phyloP scores from a whole-genome alignment of 2,329 filamentous ascomycete genomes.

The Ceratocystis colombiana region DNA sequence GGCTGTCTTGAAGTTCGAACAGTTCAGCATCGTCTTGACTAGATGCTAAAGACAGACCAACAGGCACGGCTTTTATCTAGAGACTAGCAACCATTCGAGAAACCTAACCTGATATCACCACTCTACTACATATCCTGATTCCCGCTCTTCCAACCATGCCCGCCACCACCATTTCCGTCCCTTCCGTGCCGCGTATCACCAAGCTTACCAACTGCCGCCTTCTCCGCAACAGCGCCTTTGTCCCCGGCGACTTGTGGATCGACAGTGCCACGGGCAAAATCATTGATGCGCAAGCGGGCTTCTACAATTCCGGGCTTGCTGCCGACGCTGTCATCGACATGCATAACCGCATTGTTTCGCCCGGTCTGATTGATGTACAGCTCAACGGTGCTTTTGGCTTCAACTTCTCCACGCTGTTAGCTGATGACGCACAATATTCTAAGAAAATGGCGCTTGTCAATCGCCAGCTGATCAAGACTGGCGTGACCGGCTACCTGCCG shows the following conservation, averaged over 20 bases:
- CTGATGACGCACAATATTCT: constrained; percentile 55
- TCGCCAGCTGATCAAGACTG: constrained; percentile 59
- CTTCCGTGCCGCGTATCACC: constrained; percentile 46
- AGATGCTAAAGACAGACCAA: no score
- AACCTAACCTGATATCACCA: no score
- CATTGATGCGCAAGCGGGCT: constrained; percentile 55
- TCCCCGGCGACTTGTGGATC: constrained; percentile 79
- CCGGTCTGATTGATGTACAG: constrained; percentile 83
- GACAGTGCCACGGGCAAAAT: constrained; percentile 74
- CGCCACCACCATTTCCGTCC: not conserved
- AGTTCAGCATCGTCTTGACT: no score
- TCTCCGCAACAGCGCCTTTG: constrained; percentile 55
- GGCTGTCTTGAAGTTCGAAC: no score
- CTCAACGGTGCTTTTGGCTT: constrained; percentile 89
- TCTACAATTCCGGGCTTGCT: constrained; percentile 57
- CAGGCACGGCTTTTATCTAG: no score
- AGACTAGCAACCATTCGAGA: no score
- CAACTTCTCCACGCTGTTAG: constrained; percentile 73
- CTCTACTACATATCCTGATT: not conserved
- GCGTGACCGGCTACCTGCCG: constrained; percentile 79
- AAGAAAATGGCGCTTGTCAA: constrained; percentile 65
- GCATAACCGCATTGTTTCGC: constrained; percentile 69
- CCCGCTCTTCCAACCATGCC: not conserved
- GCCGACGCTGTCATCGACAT: constrained; percentile 72
- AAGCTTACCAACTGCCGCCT: constrained; percentile 85